Percentiles rank a stretch among this genome's conserved stretches.
phyloP scores from a whole-genome alignment of 139 green algal species.

The Coccomyxa sp. region DNA sequence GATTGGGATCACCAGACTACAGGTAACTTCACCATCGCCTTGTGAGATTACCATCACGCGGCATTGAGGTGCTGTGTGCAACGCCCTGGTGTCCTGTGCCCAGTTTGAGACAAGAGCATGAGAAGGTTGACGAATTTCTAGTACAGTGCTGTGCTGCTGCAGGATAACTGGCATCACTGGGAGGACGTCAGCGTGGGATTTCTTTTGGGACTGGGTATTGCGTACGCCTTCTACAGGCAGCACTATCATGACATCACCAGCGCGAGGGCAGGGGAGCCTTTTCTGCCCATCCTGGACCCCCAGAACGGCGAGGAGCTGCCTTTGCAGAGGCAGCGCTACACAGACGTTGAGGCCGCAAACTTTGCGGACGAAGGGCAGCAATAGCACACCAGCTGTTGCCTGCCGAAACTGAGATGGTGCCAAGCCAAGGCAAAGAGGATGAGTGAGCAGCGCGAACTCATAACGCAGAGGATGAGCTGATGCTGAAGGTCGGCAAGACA shows the following conservation, averaged over 20 bases:
- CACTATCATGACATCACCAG: slow-evolving; percentile 20
- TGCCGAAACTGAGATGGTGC: no score
- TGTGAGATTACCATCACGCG: neutral
- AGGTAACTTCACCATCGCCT: slow-evolving; percentile 1
- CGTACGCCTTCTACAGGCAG: slow-evolving; percentile 31
- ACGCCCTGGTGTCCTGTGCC: no score
- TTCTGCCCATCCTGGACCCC: neutral
- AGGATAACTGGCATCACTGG: slow-evolving; percentile 56
- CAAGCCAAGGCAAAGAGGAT: no score
- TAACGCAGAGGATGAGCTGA: no score
- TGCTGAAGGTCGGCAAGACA: no score
- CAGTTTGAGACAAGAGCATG: no score
- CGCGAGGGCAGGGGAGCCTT: slow-evolving; percentile 5
- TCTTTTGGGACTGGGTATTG: slow-evolving; percentile 20
- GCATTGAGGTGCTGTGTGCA: neutral
- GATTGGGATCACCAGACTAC: slow-evolving; percentile 39
- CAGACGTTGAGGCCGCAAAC: slow-evolving; percentile 1
- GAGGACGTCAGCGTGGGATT: slow-evolving; percentile 40
- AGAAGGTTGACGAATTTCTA: no score
- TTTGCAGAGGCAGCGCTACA: neutral
- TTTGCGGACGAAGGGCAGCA: no score
- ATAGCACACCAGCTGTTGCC: no score
- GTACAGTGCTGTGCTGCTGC: neutral
- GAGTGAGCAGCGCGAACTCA: no score
- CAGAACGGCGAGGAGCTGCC: neutral